These are phyloP conservation scores for Gonium pectorale DNA, from an alignment of 139 green algal species.

Conservation along the genomic window DNA sequence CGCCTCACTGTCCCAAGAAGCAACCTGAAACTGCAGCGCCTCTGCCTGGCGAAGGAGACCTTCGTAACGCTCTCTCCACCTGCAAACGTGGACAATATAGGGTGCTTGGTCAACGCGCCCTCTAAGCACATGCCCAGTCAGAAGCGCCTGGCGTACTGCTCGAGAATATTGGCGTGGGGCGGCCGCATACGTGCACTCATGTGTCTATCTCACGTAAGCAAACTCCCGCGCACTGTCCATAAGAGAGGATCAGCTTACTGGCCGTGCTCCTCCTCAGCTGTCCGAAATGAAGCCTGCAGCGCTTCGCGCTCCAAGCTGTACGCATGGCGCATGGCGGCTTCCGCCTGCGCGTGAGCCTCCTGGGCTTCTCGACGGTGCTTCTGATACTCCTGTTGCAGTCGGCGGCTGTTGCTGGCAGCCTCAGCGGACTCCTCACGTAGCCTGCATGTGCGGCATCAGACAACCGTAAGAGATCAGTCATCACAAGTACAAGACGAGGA, in stretches of 20 bases:
- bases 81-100: no score
- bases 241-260: slow-evolving; percentile 10
- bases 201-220: no score
- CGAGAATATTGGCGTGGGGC: no score
- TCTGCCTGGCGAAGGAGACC: neutral
- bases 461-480: no score
- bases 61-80: slow-evolving; percentile 20
- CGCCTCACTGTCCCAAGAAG: neutral
- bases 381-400: slow-evolving; percentile 35
- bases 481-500: no score
- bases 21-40: neutral
- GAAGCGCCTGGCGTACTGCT: no score
- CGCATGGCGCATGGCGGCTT: slow-evolving; percentile 38
- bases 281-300: neutral
- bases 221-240: no score
- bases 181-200: no score
- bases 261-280: neutral
- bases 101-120: no score
- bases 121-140: no score
- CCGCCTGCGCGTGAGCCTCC: slow-evolving; percentile 32
- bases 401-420: slow-evolving; percentile 18
- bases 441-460: no score
- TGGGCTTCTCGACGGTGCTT: slow-evolving; percentile 29
- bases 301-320: slow-evolving; percentile 40
- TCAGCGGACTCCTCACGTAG: slow-evolving; percentile 37